Conservation (phyloP, 441 rosid genomes). For the Pelargonium fulgidum region DNA sequence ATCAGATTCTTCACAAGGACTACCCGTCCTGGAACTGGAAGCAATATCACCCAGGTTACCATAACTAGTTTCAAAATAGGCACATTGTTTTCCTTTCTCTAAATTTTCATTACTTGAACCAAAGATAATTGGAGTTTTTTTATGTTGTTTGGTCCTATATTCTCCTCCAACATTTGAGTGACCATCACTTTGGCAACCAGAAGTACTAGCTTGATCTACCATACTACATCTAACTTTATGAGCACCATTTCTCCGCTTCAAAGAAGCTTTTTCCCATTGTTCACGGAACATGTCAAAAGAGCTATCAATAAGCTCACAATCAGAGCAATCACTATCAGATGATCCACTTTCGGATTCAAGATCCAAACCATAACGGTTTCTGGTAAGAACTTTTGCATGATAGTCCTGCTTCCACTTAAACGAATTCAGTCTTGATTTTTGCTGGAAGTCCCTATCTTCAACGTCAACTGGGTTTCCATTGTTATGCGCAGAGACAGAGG, state of each 20-base stretch:
- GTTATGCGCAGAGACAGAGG: background rate
- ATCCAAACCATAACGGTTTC: slow-evolving; percentile 2
- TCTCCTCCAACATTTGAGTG: background rate
- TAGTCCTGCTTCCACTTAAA: background rate
- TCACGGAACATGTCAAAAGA: background rate
- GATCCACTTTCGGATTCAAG: background rate
- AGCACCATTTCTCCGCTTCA: slow-evolving; percentile 2
- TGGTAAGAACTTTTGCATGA: background rate
- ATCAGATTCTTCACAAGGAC: slow-evolving; percentile 17
- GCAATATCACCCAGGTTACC: background rate
- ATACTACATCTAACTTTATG: background rate
- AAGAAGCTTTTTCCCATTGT: background rate
- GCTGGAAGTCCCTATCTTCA: background rate
- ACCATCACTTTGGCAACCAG: slow-evolving; percentile 1
- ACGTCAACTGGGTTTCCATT: background rate
- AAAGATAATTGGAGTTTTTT: background rate
- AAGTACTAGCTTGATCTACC: slow-evolving; percentile 1
- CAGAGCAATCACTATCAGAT: background rate
- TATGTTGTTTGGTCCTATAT: background rate
- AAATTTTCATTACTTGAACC: background rate
- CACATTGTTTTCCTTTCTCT: background rate
- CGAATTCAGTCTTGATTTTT: background rate
- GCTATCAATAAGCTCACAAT: slow-evolving; percentile 1
- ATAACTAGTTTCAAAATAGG: background rate
- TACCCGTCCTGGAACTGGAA: slow-evolving; percentile 11